These are phyloP conservation scores for Rhodosporidiobolus sp. DNA, from an alignment of 768 basidiomycete species.

Conservation along the genomic window DNA sequence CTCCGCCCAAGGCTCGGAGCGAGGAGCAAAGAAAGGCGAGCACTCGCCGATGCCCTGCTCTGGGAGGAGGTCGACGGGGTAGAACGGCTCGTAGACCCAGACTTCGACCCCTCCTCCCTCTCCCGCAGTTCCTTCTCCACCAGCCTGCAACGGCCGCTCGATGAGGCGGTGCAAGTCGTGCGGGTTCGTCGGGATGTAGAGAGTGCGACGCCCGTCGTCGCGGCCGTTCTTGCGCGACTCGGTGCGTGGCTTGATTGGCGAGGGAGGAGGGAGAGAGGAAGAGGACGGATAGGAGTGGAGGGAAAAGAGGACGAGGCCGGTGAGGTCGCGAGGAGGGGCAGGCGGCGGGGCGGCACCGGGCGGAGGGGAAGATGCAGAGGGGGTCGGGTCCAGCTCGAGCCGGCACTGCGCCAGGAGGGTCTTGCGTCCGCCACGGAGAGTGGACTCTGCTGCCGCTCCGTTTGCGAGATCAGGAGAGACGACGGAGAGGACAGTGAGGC, in stretches of 20 bases:
- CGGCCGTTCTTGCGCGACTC: not conserved
- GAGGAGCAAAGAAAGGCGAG: no score
- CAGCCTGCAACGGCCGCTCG: no score
- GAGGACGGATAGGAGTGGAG: slow-evolving; percentile 8
- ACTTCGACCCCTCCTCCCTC: not conserved
- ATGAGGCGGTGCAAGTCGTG: slow-evolving; percentile 5
- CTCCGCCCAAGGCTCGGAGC: no score
- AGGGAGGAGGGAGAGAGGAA: not conserved
- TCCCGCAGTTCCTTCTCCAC: no score
- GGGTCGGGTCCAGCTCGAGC: not conserved
- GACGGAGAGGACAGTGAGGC: not conserved
- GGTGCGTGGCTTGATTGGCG: not conserved
- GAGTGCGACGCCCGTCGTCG: not conserved
- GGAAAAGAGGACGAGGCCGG: slow-evolving; percentile 31
- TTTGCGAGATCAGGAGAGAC: not conserved
- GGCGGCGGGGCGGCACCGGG: no score
- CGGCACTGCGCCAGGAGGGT: slow-evolving; percentile 6
- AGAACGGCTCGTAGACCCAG: slow-evolving; percentile 9
- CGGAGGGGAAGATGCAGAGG: not conserved
- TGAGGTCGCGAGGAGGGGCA: not conserved
- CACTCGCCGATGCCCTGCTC: no score
- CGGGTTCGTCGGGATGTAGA: slow-evolving; percentile 1
- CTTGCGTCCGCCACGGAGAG: not conserved
- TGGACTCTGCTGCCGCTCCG: not conserved
- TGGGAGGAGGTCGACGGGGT: not conserved